Base-by-base conservation (phyloP, 768 basidiomycete genomes). In the Suillus clintonianus region DNA sequence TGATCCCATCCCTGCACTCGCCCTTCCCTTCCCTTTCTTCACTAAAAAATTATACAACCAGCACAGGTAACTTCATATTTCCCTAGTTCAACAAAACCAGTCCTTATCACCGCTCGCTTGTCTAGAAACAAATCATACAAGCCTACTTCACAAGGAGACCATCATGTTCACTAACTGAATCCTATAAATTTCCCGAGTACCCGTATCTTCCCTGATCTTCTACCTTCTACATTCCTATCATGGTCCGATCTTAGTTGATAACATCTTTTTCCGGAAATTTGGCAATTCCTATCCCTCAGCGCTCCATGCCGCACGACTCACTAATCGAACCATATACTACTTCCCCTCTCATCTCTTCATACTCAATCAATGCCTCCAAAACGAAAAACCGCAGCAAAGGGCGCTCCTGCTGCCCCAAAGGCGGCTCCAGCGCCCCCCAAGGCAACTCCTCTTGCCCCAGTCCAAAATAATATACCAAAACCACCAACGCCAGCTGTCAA, bases 181-280 rank as follows among this genome's bases (percentile, higher is more conserved):
- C 34, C 54, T 34, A n/a, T 54, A 34, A 39, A 39, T 24, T 56
- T 56, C 24, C 24, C 57, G 13, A 37, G 39, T 48, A 64, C 60
- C 73, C 72, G 73, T 69, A 65, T 69, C 54, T 64, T 69, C 47
- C 72, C 68, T 68, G 55, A 43, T 39, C 56, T 14, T 59, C 30
- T 55, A 5, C 43, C n/a, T 43, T 43, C 19, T 60, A 73, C 60
- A 58, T 76, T 61, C 74, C 74, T 74, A 76, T 74, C 73, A 73
- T 72, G 74, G 69, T 41, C 59, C 67, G 71, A 75, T 75, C 74
- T 59, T 65, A 34, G 62, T 60, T 72, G 73, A 74, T 74, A 71
- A 65, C 72, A 65, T 67, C 73, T 63, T 27, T 67, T 74, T 74
- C 70, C 24, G 61, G 37, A 39, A 37, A 63, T 63, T 53, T 58